Percentiles rank a stretch among this genome's conserved stretches.
Conservation (phyloP, 495 filamentous ascomycete genomes). For the Copromyces sp. region DNA sequence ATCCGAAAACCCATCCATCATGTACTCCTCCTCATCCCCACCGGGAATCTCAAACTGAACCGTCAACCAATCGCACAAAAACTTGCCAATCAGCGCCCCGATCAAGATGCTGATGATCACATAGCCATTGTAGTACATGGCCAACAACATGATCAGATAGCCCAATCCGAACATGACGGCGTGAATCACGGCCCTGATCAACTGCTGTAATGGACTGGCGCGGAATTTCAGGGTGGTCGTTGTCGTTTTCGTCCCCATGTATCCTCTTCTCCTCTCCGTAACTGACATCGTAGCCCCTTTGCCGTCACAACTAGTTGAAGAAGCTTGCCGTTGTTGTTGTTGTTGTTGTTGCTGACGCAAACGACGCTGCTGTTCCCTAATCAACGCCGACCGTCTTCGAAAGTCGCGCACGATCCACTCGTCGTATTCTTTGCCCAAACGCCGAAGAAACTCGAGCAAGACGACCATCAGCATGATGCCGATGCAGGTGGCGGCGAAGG, state of each 20-base stretch:
- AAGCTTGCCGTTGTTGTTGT: not conserved
- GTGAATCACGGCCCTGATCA: slow-evolving; percentile 38
- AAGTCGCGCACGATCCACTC: slow-evolving; percentile 33
- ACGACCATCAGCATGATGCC: slow-evolving; percentile 45
- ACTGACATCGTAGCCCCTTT: not conserved
- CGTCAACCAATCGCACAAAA: slow-evolving; percentile 34
- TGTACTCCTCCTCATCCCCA: not conserved
- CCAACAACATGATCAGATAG: slow-evolving; percentile 48
- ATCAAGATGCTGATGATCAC: slow-evolving; percentile 48
- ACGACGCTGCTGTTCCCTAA: not conserved
- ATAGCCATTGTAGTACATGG: slow-evolving; percentile 48
- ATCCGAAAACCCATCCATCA: not conserved
- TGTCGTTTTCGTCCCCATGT: not conserved
- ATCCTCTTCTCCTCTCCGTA: not conserved
- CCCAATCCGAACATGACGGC: slow-evolving; percentile 42
- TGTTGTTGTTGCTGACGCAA: not conserved
- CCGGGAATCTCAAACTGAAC: not conserved
- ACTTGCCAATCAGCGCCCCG: slow-evolving; percentile 39
- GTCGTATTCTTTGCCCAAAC: slow-evolving; percentile 46
- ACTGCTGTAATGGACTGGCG: slow-evolving; percentile 37
- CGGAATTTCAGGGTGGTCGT: slow-evolving; percentile 27
- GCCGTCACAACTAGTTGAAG: too few relatives aligned
- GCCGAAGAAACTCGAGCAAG: slow-evolving; percentile 41
- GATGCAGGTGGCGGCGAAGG: slow-evolving; percentile 49
- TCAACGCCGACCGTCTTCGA: slow-evolving; percentile 15